Base-by-base conservation (phyloP, 1,284 basidiomycete genomes). In the Tranzscheliella williamsii region DNA sequence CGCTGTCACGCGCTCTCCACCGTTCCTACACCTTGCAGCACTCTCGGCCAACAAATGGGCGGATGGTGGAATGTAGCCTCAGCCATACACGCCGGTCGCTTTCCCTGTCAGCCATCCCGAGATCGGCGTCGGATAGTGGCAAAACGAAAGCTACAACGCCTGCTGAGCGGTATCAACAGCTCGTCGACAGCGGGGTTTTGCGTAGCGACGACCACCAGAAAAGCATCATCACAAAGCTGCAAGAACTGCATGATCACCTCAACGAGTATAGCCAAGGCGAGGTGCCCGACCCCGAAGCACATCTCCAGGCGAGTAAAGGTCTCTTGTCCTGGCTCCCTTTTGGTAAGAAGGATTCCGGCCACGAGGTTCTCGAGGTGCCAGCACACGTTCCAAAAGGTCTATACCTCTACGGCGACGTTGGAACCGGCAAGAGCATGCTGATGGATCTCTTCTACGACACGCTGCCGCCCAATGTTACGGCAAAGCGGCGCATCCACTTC, bases 391-490 rank as follows among this genome's bases (percentile, higher is more conserved):
- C 93, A 0, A 88, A 88, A 66, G 91, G 93, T 11, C 82, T 98
- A 20, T 98, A 99, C 79, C 85, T 99, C n/a, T 92, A 90, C 77
- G 95, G 95, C 29, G 90, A 92, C 64, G 95, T 98, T 45, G 94
- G 94, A 1, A 97, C 93, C 4, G 94, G 95, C 20, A 82, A 82
- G 44, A 70, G 83, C 90, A 97, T 98, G 93, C 86, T 99, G 57
- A 99, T 99, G 95, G 95, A 99, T 79, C 82, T 98, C 16, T 95
- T 98, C 80, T 76, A 91, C 81, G 86, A 88, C 57, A 88, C 91
- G 1, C 84, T 98, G 1, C 92, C 93, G 0, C 72, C 82, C 0
- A 84, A 86, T 55, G 84, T 93, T 58, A 85, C 80, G 33, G 64
- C 84, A 52, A 91, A 90, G 75, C 87, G 88, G 30, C 84, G 94